phyloP scores from a whole-genome alignment of 2,329 filamentous ascomycete genomes.

The Tolypocladium cylindrosporum region DNA sequence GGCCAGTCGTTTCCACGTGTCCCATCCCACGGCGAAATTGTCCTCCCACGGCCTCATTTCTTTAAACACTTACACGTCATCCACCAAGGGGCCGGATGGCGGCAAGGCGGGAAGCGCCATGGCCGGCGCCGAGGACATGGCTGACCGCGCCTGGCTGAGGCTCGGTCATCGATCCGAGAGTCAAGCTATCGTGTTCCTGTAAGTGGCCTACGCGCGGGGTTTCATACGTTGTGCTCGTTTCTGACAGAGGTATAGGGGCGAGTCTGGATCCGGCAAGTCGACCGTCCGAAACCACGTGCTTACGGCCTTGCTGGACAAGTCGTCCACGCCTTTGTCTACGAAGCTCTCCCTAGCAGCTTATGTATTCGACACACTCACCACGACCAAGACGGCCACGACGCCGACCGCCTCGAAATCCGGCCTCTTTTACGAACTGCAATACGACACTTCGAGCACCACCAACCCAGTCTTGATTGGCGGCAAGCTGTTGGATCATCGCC shows the following conservation, averaged over 20 bases:
- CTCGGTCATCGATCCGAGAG: constrained; percentile 85
- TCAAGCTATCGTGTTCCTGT: constrained; percentile 89
- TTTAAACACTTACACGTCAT: constrained; percentile 89
- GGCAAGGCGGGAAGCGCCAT: constrained; percentile 85
- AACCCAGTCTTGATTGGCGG: constrained; percentile 86
- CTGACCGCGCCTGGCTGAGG: constrained; percentile 73
- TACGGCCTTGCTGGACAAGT: constrained; percentile 76
- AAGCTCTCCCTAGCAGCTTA: constrained; percentile 92
- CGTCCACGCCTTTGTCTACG: constrained; percentile 82
- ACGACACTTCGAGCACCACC: constrained; percentile 77
- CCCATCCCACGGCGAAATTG: constrained; percentile 75
- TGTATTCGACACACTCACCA: constrained; percentile 91
- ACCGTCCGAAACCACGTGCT: constrained; percentile 85
- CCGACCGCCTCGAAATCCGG: constrained; percentile 93
- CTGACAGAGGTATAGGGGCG: constrained; percentile 51
- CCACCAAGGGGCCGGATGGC: constrained; percentile 80
- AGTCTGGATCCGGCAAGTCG: constrained; percentile 93
- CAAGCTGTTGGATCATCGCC: constrained; percentile 84
- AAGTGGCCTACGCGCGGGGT: constrained; percentile 25
- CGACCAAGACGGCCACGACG: constrained; percentile 92
- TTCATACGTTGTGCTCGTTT: background rate
- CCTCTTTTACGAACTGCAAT: constrained; percentile 92
- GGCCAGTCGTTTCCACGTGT: constrained; percentile 84
- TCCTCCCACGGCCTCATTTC: constrained; percentile 88
- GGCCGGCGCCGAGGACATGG: constrained; percentile 86